phyloP scores from a whole-genome alignment of 2,329 filamentous ascomycete genomes.

The Sordariomycetes sp. region DNA sequence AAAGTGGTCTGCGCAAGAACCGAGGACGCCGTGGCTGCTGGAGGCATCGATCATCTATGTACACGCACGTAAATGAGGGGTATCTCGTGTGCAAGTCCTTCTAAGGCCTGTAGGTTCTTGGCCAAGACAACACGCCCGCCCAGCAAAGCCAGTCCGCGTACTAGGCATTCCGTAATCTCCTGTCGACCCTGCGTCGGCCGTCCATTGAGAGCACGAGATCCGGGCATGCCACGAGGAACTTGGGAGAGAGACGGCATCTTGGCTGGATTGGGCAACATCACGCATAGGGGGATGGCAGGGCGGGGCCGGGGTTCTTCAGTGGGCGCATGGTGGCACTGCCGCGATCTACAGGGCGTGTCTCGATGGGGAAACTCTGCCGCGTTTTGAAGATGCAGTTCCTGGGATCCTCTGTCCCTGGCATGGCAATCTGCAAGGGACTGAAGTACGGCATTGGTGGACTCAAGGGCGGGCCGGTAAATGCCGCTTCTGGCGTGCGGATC shows the following conservation, averaged over 20 bases:
- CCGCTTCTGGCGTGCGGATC: no score
- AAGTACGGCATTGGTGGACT: background rate
- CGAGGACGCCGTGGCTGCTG: background rate
- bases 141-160: background rate
- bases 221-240: background rate
- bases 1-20: background rate
- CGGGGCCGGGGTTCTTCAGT: background rate
- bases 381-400: background rate
- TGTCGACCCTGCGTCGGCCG: background rate
- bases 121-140: background rate
- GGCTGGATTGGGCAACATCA: background rate
- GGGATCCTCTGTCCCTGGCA: background rate
- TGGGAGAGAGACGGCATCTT: background rate
- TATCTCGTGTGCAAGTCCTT: background rate
- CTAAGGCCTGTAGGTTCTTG: background rate
- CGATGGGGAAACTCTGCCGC: background rate
- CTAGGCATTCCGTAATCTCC: background rate
- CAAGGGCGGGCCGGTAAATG: no score
- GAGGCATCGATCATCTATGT: background rate
- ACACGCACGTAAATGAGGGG: background rate
- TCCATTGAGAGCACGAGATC: background rate
- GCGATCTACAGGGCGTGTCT: background rate
- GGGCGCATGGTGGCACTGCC: background rate
- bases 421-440: no score
- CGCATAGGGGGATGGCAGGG: background rate